These are phyloP conservation scores for Haplosporangium sp. DNA, from an alignment of 371 early-diverging fungal species.

Conservation along the genomic window DNA sequence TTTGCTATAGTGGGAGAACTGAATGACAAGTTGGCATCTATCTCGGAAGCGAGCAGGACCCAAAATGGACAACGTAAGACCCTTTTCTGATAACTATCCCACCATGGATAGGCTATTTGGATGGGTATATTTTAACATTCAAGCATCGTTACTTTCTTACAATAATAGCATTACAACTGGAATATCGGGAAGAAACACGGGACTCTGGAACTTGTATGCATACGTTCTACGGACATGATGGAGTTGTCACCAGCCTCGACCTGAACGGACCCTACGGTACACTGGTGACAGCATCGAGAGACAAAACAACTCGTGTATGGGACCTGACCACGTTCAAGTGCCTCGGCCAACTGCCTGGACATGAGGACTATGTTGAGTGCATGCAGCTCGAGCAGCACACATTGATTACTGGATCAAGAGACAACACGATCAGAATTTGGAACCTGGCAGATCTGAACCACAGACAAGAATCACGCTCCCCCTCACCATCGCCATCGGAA, in stretches of 20 bases:
- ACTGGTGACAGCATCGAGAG: slow-evolving; percentile 81
- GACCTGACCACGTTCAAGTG: slow-evolving; percentile 70
- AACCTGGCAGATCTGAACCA: slow-evolving; percentile 72
- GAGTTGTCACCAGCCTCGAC: slow-evolving; percentile 76
- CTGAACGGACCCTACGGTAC: slow-evolving; percentile 74
- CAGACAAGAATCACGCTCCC: slow-evolving; percentile 48
- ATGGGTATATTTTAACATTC: not conserved
- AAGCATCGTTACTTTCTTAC: not conserved
- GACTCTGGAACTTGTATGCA: slow-evolving; percentile 50
- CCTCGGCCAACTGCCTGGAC: slow-evolving; percentile 69
- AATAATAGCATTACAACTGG: slow-evolving; percentile 29
- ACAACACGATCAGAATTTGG: slow-evolving; percentile 90
- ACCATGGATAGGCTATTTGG: not conserved
- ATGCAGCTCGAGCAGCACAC: slow-evolving; percentile 74
- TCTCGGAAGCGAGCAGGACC: slow-evolving; percentile 57
- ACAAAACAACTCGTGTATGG: slow-evolving; percentile 84
- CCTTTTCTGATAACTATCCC: not conserved
- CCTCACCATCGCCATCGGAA: slow-evolving; percentile 58
- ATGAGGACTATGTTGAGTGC: slow-evolving; percentile 70
- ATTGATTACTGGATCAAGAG: slow-evolving; percentile 84
- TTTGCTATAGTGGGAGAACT: slow-evolving; percentile 56
- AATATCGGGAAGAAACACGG: slow-evolving; percentile 37
- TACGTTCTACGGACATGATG: slow-evolving; percentile 78
- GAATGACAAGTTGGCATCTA: slow-evolving; percentile 59
- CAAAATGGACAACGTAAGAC: slow-evolving; percentile 52